These are phyloP conservation scores for Lachnellula arida DNA, from an alignment of 2,329 filamentous ascomycete genomes.

Conservation along the genomic window DNA sequence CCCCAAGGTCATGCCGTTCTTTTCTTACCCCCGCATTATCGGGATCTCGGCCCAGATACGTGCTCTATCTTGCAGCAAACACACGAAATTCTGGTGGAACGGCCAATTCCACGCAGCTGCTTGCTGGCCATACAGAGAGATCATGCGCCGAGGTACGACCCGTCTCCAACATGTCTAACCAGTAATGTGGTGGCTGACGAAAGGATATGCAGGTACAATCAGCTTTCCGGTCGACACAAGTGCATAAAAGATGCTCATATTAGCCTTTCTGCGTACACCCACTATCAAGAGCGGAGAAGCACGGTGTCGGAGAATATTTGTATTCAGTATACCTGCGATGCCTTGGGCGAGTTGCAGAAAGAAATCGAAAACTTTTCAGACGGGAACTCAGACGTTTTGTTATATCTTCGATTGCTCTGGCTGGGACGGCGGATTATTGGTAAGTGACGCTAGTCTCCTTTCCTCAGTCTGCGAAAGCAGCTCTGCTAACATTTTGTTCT, in stretches of 20 bases:
- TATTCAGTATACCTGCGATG: constrained; percentile 5
- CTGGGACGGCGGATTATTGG: constrained; percentile 17
- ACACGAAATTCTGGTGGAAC: constrained; percentile 5
- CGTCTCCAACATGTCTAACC: not conserved
- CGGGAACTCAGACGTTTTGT: constrained; percentile 17
- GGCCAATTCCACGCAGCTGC: constrained; percentile 9
- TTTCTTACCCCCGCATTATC: constrained; percentile 4
- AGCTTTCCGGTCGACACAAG: constrained; percentile 5
- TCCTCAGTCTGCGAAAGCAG: not conserved
- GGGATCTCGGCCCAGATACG: constrained; percentile 1
- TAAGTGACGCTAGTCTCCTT: not conserved
- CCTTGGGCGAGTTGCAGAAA: constrained; percentile 12
- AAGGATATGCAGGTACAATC: constrained; percentile 9
- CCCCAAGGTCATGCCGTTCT: constrained; percentile 1
- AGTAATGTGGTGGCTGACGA: not conserved
- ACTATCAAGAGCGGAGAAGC: constrained; percentile 12
- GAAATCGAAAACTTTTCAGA: constrained; percentile 15
- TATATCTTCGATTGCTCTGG: constrained; percentile 12
- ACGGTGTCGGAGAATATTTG: constrained; percentile 9
- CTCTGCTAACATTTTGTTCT: not conserved
- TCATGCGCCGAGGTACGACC: constrained; percentile 8
- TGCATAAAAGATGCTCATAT: constrained; percentile 15
- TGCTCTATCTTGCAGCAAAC: constrained; percentile 15
- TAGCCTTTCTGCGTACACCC: constrained; percentile 15
- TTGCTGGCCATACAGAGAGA: constrained; percentile 5